phyloP scores from a whole-genome alignment of 331 rosid species.

The Saraca asoca region DNA sequence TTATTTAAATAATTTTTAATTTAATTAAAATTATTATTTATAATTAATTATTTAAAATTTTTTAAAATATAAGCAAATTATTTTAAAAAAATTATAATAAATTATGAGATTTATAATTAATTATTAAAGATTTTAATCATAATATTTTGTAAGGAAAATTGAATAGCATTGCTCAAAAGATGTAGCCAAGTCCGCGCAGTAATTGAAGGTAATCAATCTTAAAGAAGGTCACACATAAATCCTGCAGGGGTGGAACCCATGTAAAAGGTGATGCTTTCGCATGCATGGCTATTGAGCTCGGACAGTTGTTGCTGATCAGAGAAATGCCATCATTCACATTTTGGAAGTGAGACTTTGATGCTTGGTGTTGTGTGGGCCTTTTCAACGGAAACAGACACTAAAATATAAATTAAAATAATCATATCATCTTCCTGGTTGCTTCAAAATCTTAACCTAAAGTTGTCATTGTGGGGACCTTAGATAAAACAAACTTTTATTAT shows the following conservation, averaged over 20 bases:
- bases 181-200: neutral
- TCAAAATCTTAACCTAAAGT: constrained; percentile 35
- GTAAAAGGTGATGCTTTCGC: neutral
- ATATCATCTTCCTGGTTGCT: constrained; percentile 34
- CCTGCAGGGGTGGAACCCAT: constrained; percentile 6
- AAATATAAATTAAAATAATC: neutral
- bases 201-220: constrained; percentile 6
- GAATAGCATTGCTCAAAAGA: too few species aligned
- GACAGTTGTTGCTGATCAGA: constrained; percentile 13
- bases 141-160: too few species aligned
- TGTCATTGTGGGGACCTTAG: constrained; percentile 40
- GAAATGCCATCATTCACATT: constrained; percentile 29
- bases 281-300: constrained; percentile 2
- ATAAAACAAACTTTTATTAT: constrained; percentile 15
- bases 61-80: too few species aligned
- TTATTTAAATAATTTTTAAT: too few species aligned
- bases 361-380: constrained; percentile 24
- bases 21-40: too few species aligned
- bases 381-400: neutral
- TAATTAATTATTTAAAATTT: too few species aligned
- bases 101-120: too few species aligned
- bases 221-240: neutral
- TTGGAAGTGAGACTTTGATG: constrained; percentile 9
- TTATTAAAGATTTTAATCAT: too few species aligned
- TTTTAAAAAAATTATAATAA: too few species aligned